Base-by-base conservation (phyloP, 495 filamentous ascomycete genomes). In the Tuber microsphaerosporum region DNA sequence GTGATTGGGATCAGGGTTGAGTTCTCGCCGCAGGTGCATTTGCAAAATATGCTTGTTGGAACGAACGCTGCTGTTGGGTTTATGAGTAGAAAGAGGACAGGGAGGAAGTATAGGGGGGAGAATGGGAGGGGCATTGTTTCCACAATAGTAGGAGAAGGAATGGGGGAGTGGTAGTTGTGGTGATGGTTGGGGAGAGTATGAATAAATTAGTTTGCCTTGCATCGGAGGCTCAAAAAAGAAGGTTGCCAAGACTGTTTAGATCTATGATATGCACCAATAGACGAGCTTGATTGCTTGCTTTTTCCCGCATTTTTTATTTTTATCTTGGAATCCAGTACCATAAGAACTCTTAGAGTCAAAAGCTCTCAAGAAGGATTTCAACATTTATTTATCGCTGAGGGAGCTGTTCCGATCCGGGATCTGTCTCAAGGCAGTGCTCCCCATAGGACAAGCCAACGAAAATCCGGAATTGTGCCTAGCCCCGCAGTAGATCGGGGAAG, bases 11-110 rank as follows among this genome's bases (percentile, higher is more conserved):
- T 97, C 76, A 98, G 93, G 74, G 92, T 97, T 86, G 89, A 92
- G 85, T 97, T 97, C 73, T 89, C 88, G 86, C 92, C 91, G 86
- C 95, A 98, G 74, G 92, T 97, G 85, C 95, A 99, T 91, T 97
- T 99, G 90, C 95, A 99, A 86, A 97, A 98, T 46, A 93, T 92
- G 37, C 92, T 92, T 26, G 93, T 86, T 17, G 84, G 46, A 48
- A 73, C 85, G 43, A 74, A 70, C 16, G 77, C 39, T 19, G 45
- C 45, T 37, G 51, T 17, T 37, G 26, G 20, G 51, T 20, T 37
- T n/a, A 65, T 10, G 51, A 75, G 46, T 39, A 82, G 56, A 69
- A 80, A 31, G 75, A 74, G 17, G 19, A 75, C 39, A 39, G 69
- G 34, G 2, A 74, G 44, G 10, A 77, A n/a, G 26, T 74, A 51